Evolutionary conservation across 768 basidiomycete species (phyloP), one percentile per base, ranked within the genome.

Genomic region (Antrodiella citrinella): DNA sequence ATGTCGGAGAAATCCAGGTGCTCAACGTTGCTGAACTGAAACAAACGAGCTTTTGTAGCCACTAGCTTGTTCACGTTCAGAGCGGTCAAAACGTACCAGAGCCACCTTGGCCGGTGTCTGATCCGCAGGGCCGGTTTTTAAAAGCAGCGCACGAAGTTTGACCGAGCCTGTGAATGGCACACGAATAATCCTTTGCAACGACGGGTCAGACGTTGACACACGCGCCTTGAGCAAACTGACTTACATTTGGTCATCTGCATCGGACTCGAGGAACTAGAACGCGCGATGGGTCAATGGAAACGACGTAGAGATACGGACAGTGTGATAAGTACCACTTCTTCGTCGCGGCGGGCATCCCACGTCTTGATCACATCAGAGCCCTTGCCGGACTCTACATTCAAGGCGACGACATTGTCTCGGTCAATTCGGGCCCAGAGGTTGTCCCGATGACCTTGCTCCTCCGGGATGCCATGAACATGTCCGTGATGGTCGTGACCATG

Each of bases 201-300:
- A 15, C 30, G 30, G 7, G 30, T 7, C 7, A 15, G 30, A 35
- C 15, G 15, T 35, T 15, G 15, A 44, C n/a, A n/a, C n/a, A n/a
- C n/a, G n/a, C n/a, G n/a, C n/a, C n/a, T n/a, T n/a, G n/a, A n/a
- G n/a, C n/a, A n/a, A 42, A 23, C 20, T 23, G 44, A 53, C 73
- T 58, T 65, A 90, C 89, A 96, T 66, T 65, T 91, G 86, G 61
- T 94, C 92, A 66, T 95, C 93, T 26, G 86, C 86, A 55, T 96
- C 93, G 15, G 90, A 92, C 65, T 92, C 86, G 51, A 93, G 63
- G 53, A 69, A 88, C 92, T 96, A 56, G 5, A 26, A 20, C 7
- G 18, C 21, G 41, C 41, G 19, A 7, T 35, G 30, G 15, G 49
- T 43, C n/a, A 43, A 18, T 18, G 19, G 41, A 43, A 7, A 9